Conservation (phyloP, 2,329 filamentous ascomycete species). For the Penicillium italicum region DNA sequence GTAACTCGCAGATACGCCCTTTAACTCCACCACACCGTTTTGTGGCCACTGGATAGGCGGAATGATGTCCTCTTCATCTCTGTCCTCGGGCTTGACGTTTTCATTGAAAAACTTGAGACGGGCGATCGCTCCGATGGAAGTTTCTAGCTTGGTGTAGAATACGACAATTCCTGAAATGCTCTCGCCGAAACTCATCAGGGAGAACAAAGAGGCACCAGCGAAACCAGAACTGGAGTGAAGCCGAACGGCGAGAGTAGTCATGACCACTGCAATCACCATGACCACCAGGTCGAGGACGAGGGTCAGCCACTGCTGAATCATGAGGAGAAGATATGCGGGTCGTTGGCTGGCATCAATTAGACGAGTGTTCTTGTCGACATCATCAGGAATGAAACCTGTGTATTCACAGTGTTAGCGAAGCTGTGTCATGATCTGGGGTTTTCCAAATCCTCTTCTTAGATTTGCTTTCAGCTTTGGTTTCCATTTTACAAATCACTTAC, state of each 20-base stretch:
- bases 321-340: neutral
- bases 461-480: neutral
- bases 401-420: neutral
- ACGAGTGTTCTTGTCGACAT: neutral
- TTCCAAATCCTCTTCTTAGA: neutral
- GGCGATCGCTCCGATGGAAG: neutral
- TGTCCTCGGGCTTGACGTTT: neutral
- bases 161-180: neutral
- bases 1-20: neutral
- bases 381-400: neutral
- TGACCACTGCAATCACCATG: neutral
- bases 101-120: neutral
- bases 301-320: neutral
- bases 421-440: neutral
- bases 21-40: neutral
- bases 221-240: neutral
- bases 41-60: neutral
- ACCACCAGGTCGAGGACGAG: neutral
- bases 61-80: neutral
- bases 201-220: neutral
- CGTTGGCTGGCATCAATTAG: neutral
- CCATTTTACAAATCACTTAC: neutral
- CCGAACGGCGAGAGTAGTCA: neutral
- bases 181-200: neutral
- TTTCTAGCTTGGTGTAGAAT: neutral